Evolutionary conservation across 352 stramenopile genomes (phyloP).

Genomic region (Phytophthora cryptogea): DNA sequence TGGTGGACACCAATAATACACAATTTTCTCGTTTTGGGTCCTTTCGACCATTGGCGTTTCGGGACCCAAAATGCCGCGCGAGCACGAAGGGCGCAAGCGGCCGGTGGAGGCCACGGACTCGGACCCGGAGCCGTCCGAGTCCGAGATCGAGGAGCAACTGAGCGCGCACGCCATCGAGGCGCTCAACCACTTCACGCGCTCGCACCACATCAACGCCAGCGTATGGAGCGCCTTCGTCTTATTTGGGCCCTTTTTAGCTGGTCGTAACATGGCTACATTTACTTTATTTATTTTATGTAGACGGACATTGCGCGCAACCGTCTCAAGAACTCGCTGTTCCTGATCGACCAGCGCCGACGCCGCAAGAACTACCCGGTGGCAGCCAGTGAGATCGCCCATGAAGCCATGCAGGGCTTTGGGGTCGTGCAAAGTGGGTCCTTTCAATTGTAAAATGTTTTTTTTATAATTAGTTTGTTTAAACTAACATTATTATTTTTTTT

Average conservation of each 20-base stretch:
- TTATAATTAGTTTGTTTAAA: background rate
- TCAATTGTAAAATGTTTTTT: slow-evolving; percentile 6
- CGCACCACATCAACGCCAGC: slow-evolving; percentile 57
- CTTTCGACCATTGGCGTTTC: no score
- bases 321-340: slow-evolving; percentile 43
- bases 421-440: slow-evolving; percentile 54
- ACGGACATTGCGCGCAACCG: slow-evolving; percentile 67
- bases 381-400: slow-evolving; percentile 28
- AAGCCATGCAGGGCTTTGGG: slow-evolving; percentile 48
- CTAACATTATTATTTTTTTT: background rate
- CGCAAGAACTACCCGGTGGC: slow-evolving; percentile 37
- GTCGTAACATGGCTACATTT: slow-evolving; percentile 15
- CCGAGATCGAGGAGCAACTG: slow-evolving; percentile 80
- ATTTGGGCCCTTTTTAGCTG: background rate
- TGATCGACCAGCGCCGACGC: slow-evolving; percentile 22
- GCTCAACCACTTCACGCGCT: slow-evolving; percentile 74
- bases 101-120: slow-evolving; percentile 4
- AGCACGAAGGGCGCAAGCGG: slow-evolving; percentile 18
- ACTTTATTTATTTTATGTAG: slow-evolving; percentile 22
- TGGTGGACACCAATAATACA: background rate
- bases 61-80: slow-evolving; percentile 10
- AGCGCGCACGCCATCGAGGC: slow-evolving; percentile 59
- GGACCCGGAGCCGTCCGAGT: slow-evolving; percentile 30
- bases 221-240: slow-evolving; percentile 34
- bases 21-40: no score